Evolutionary conservation across 192 early-diverging fungal species (phyloP).

Genomic region (Chytriomyces hyalinus): DNA sequence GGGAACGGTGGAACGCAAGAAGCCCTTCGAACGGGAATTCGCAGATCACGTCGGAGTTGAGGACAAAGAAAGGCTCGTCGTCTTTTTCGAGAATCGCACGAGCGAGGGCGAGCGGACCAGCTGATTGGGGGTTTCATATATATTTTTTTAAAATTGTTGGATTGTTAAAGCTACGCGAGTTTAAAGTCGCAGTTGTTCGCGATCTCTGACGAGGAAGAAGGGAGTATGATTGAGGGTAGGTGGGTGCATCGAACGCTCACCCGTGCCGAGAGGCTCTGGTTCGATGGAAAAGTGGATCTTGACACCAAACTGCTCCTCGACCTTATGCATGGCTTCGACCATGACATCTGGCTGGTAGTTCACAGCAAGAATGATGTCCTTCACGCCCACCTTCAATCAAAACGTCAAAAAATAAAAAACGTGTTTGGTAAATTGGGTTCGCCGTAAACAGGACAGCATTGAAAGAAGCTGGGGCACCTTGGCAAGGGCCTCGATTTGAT

Average conservation of each 20-base stretch:
- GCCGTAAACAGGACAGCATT: no score
- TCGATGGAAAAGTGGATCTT: constrained; percentile 97
- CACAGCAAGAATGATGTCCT: constrained; percentile 96
- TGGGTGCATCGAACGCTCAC: constrained; percentile 28
- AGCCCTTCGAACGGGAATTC: constrained; percentile 95
- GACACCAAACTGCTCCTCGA: constrained; percentile 88
- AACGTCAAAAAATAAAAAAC: no score
- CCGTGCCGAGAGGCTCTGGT: constrained; percentile 95
- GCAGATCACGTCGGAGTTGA: constrained; percentile 99
- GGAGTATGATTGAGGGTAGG: no score
- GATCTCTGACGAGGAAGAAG: no score
- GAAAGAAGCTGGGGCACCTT: constrained; percentile 67
- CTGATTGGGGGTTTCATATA: constrained; percentile 46
- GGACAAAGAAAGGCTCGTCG: constrained; percentile 95
- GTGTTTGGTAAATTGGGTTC: no score
- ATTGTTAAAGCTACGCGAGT: no score
- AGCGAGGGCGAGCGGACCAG: constrained; percentile 94
- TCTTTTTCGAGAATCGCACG: constrained; percentile 86
- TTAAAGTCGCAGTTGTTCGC: no score
- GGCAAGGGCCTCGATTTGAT: constrained; percentile 96
- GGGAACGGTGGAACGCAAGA: constrained; percentile 86
- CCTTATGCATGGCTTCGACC: constrained; percentile 90
- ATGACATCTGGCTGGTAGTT: constrained; percentile 99
- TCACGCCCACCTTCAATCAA: constrained; percentile 85
- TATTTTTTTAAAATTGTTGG: not conserved